Base-by-base conservation (phyloP, 2,329 filamentous ascomycete genomes). In the Ophiostoma pallidulum region DNA sequence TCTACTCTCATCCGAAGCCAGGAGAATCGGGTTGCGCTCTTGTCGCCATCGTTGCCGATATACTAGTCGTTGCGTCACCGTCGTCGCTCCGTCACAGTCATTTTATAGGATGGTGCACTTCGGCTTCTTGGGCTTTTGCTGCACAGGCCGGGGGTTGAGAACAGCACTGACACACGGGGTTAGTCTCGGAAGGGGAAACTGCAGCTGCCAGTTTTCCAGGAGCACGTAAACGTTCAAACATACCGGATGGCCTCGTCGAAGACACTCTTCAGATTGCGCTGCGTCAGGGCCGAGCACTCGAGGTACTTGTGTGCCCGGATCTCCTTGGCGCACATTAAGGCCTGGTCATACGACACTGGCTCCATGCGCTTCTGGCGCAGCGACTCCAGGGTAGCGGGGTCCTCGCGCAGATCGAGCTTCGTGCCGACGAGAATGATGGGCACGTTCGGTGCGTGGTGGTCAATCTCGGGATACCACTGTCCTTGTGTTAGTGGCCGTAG, bases 171-270 rank as follows among this genome's bases (percentile, higher is more conserved):
- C 6, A 12, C 24, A 4, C 40, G 44, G 41, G 47, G 49, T 18
- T n/a, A 10, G 5, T 6, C 4, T 20, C 13, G 29, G 12, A 4
- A 10, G 3, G 29, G 3, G 7, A 12, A 13, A 18, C 12, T 9
- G 4, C 7, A 18, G 4, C 3, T 14, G 10, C 1, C 26, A 10
- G 3, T 18, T 8, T 14, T 13, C 19, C 16, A 9, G 4, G 8
- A 12, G 7, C 12, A n/a, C 31, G 31, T 12, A n/a, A 13, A n/a
- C 31, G n/a, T n/a, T 33, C 12, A 12, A 13, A 69, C 83, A 59
- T 71, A 97, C 92, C 92, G 84, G 63, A 98, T 98, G 29, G 92
- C 92, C 70, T 96, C 91, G 63, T 98, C 92, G 63, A 98, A 98
- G 41, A 98, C 92, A 60, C 88, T 94, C 82, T 98, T 98, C 59